These are phyloP conservation scores for Allium cepa DNA, from an alignment of 106 monocot genomes.

Conservation along the genomic window DNA sequence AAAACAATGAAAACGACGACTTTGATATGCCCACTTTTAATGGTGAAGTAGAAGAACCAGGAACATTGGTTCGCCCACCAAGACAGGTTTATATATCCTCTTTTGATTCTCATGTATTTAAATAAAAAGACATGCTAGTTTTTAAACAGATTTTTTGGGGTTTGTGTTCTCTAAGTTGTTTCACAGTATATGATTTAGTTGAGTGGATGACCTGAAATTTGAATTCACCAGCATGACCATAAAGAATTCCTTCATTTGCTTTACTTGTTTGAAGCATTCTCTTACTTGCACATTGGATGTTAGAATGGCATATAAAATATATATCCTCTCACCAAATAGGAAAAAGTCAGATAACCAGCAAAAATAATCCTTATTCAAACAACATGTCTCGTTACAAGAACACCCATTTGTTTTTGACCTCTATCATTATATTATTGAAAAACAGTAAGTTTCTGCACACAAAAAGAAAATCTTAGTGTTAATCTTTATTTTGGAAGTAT, in stretches of 20 bases:
- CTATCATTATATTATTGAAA: background rate
- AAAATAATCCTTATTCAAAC: background rate
- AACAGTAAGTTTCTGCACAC: no score
- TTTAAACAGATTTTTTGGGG: background rate
- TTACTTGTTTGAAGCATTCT: no score
- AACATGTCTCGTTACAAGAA: background rate
- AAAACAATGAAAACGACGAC: conserved; percentile 23
- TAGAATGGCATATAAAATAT: background rate
- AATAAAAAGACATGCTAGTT: background rate
- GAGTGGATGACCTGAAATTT: background rate
- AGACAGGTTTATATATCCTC: conserved; percentile 10
- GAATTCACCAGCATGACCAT: background rate
- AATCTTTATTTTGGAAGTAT: background rate
- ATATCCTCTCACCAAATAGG: background rate
- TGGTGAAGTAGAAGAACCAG: conserved; percentile 30
- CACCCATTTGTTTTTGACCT: background rate
- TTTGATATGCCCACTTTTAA: conserved; percentile 27
- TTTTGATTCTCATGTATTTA: background rate
- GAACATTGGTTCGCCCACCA: conserved; percentile 12
- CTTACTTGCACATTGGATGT: no score
- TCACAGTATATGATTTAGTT: background rate
- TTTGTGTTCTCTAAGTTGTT: background rate
- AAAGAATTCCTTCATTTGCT: no score
- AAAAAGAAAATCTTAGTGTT: background rate
- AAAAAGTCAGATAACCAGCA: background rate